Percentiles rank a stretch among this genome's conserved stretches.
Conservation (phyloP, 495 filamentous ascomycete genomes). For the Daldinia childiae region DNA sequence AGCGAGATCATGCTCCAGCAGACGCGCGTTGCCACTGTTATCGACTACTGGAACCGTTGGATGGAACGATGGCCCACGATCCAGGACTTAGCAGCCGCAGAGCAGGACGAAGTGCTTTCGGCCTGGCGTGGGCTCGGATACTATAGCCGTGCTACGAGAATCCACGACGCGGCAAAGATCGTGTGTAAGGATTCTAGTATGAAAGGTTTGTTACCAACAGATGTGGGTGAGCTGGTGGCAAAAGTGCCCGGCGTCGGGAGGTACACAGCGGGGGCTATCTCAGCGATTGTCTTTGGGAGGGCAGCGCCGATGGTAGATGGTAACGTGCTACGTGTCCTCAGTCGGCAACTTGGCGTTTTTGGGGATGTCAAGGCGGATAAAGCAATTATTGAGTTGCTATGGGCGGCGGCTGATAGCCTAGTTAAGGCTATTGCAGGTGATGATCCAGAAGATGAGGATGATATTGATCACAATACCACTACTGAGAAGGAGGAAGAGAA, state of each 20-base stretch:
- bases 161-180: conserved; percentile 50
- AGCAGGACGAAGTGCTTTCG: conserved; percentile 50
- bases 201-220: conserved; percentile 47
- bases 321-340: conserved; percentile 58
- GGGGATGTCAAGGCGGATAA: conserved; percentile 55
- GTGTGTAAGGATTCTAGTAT: conserved; percentile 42
- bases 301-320: conserved; percentile 59
- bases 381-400: conserved; percentile 49
- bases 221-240: conserved; percentile 44
- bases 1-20: conserved; percentile 63
- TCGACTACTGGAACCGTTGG: conserved; percentile 58
- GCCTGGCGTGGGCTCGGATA: conserved; percentile 58
- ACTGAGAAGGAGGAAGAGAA: neutral
- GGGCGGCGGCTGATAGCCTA: conserved; percentile 54
- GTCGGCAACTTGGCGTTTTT: conserved; percentile 53
- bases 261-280: conserved; percentile 59
- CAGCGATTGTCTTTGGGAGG: conserved; percentile 57
- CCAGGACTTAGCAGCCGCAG: conserved; percentile 48
- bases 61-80: conserved; percentile 55
- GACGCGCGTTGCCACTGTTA: conserved; percentile 57
- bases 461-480: too few species aligned
- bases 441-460: conserved; percentile 10
- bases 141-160: conserved; percentile 54
- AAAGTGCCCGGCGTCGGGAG: conserved; percentile 56
- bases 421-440: conserved; percentile 51